These are phyloP conservation scores for Globisporangium uncinulatum DNA, from an alignment of 352 stramenopile species.

Conservation along the genomic window DNA sequence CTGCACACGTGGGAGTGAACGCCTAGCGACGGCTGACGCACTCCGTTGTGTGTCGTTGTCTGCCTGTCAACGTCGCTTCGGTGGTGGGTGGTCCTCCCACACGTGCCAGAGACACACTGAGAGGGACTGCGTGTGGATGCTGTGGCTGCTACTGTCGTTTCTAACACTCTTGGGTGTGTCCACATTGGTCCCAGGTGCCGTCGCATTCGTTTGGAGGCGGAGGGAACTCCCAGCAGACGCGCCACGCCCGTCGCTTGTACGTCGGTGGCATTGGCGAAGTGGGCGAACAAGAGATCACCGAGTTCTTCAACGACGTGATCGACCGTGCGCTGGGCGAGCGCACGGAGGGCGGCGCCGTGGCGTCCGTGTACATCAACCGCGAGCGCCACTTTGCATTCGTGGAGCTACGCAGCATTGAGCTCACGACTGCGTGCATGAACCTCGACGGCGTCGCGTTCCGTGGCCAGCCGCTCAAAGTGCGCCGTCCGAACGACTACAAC, in stretches of 20 bases:
- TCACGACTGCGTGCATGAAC: constrained; percentile 94
- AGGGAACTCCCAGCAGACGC: constrained; percentile 87
- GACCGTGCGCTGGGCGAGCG: constrained; percentile 73
- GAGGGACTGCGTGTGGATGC: too few relatives aligned
- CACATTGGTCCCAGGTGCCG: background rate
- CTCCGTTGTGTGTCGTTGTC: constrained; percentile 37
- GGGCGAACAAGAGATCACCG: constrained; percentile 78
- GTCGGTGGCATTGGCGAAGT: constrained; percentile 90
- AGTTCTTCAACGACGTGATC: constrained; percentile 92
- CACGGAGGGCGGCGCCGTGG: constrained; percentile 68
- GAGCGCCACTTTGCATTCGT: constrained; percentile 97
- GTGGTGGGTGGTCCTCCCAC: too few relatives aligned
- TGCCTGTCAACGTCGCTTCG: constrained; percentile 13
- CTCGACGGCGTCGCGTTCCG: constrained; percentile 95
- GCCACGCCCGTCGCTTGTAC: constrained; percentile 95
- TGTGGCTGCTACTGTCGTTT: background rate
- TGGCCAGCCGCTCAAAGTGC: constrained; percentile 94
- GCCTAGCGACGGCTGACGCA: constrained; percentile 25
- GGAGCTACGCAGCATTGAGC: constrained; percentile 95
- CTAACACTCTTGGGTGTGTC: background rate
- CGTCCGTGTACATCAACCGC: constrained; percentile 94
- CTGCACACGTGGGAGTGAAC: background rate
- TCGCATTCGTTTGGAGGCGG: constrained; percentile 11
- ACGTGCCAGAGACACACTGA: too few relatives aligned
- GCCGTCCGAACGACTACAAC: constrained; percentile 98